Base-by-base conservation (phyloP, 2,329 filamentous ascomycete species). In the Gremmenia infestans region DNA sequence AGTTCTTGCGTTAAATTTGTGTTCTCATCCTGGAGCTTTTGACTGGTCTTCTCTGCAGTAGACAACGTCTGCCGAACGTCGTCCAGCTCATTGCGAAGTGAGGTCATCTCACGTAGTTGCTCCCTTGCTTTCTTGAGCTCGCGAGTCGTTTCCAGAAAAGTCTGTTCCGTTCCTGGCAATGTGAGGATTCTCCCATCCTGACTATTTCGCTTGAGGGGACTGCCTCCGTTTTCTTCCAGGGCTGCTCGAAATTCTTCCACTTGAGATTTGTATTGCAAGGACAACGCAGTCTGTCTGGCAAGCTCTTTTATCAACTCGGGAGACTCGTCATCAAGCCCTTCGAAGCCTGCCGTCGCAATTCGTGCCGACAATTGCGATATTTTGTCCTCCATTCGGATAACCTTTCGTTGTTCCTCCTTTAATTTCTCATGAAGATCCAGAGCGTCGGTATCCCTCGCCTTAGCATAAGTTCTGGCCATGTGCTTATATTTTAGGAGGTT, bases 401-500 rank as follows among this genome's bases (percentile, higher is more conserved):
- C 82, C 66, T 81, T 87, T 59, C 80, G 78, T 61, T 86, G 84
- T 67, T 91, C 87, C 57, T 87, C 82, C 57, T 80, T 80, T 37
- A 93, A 78, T 64, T 83, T 81, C 57, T 83, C 81, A 22, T 80
- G 78, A 50, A 92, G 72, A 54, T 87, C 79, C 25, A 81, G 79
- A 22, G 86, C 85, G 70, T 91, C 86, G 17, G 78, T 76, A 66
- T 93, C 89, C 71, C 91, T 92, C 72, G 87, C 82, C 68, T 86
- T 85, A 45, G 89, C 89, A 67, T 87, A 92, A 54, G 85, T 86
- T 72, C 89, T 92, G 55, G 88, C 87, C 59, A 90, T 77, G 67
- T 89, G 83, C 74, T 91, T 90, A 76, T 91, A 92, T 67, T 83
- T 83, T 67, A 92, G 80, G 67, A 93, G 77, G 73, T 87, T 89